These are phyloP conservation scores for barley (Hordeum vulgare) DNA, from an alignment of 176 grass and related monocot species.

Conservation along the genomic window MorexV3_pseudomolecules_assembly NC_058520.1:242606574-242607073, in stretches of 20 bases:
- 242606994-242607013: background rate
- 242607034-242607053: background rate
- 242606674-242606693: background rate
- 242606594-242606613: too few relatives aligned
- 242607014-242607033: conserved; percentile 10
- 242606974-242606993: background rate
- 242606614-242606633: too few relatives aligned
- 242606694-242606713: too few relatives aligned
- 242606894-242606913: background rate
- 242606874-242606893: background rate
- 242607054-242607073: background rate
- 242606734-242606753: background rate
- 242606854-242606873: background rate
- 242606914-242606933: background rate
- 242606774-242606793: background rate
- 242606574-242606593: too few relatives aligned
- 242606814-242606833: background rate
- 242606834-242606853: background rate
- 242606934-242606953: background rate
- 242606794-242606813: background rate
- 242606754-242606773: background rate
- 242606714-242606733: background rate
- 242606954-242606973: background rate
- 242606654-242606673: background rate
- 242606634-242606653: background rate